Base-by-base conservation (phyloP, 345 rosid species). In the Hibiscus syriacus region DNA sequence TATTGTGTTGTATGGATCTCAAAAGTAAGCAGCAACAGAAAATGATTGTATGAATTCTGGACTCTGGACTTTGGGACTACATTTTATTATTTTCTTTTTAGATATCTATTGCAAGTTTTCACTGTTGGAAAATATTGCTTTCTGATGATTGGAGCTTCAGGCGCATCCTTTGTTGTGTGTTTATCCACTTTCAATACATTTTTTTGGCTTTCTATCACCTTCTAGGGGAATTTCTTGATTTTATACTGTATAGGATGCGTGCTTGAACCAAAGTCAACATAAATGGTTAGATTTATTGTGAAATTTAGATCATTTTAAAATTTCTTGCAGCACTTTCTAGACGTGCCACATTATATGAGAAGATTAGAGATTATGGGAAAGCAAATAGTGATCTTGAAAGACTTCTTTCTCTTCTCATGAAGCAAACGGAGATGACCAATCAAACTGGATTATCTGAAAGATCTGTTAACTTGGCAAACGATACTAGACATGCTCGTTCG, bases 291-390 rank as follows among this genome's bases (percentile, higher is more conserved):
- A 20, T 2, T 54, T 23, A 0, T 4, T 55, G 34, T 55, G 36
- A 55, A 26, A 30, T 55, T 34, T 34, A 26, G 5, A 26, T 26
- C 13, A 26, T 55, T 55, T 55, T 54, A 26, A 55, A 55, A 55
- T 55, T 14, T 7, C 71, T 49, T 34, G 27, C 75, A 94, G 98
- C 96, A 70, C 87, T 91, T 69, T 87, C 99, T 64, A 87, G 99
- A 74, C 84, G 95, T 64, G 89, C n/a, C n/a, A n/a, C n/a, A n/a
- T n/a, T n/a, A n/a, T n/a, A n/a, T n/a, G n/a, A n/a, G n/a, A n/a
- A n/a, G n/a, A n/a, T n/a, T n/a, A n/a, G n/a, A n/a, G n/a, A n/a
- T n/a, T n/a, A n/a, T n/a, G n/a, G n/a, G n/a, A n/a, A n/a, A n/a
- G n/a, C n/a, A n/a, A n/a, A n/a, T n/a, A n/a, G n/a, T n/a, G n/a